Conservation (phyloP, 768 basidiomycete genomes). For the Dendrothele bispora region DNA sequence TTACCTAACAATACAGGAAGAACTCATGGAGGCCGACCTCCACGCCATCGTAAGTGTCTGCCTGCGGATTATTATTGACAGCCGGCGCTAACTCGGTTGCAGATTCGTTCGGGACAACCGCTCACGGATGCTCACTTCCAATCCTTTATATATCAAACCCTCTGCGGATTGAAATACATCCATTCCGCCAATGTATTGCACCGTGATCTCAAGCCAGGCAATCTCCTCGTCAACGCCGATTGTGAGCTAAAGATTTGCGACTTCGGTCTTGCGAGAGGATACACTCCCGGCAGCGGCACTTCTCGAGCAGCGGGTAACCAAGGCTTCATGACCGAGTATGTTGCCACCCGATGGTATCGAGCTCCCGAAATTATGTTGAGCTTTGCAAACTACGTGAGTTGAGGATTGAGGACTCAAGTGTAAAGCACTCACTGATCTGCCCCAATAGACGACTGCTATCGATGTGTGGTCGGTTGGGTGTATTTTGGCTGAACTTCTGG, state of each 20-base stretch:
- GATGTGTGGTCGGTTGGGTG: conserved; percentile 98
- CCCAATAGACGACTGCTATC: conserved; percentile 76
- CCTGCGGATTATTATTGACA: not conserved
- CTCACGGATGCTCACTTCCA: conserved; percentile 91
- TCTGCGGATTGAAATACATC: conserved; percentile 97
- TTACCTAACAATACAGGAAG: conserved; percentile 71
- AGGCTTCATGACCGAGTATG: conserved; percentile 99
- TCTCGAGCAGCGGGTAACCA: conserved; percentile 75
- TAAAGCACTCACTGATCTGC: conserved; percentile 13
- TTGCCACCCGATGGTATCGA: conserved; percentile 98
- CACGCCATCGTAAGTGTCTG: conserved; percentile 82
- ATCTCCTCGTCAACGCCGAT: conserved; percentile 95
- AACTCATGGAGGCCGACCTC: conserved; percentile 99
- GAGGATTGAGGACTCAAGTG: not conserved
- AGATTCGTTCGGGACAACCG: conserved; percentile 87
- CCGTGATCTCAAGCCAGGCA: conserved; percentile 93
- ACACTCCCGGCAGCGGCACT: conserved; percentile 79
- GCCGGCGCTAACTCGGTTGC: conserved; percentile 7
- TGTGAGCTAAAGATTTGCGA: conserved; percentile 99
- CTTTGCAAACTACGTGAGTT: conserved; percentile 87
- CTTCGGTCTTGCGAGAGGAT: conserved; percentile 94
- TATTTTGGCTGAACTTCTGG: conserved; percentile 89
- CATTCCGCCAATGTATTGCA: conserved; percentile 98
- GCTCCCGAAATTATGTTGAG: conserved; percentile 99
- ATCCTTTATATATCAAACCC: conserved; percentile 97